Percentiles rank a stretch among this genome's conserved stretches.
Conservation (phyloP, 805 yeast genomes). For the Wickerhamiella brachini region DNA sequence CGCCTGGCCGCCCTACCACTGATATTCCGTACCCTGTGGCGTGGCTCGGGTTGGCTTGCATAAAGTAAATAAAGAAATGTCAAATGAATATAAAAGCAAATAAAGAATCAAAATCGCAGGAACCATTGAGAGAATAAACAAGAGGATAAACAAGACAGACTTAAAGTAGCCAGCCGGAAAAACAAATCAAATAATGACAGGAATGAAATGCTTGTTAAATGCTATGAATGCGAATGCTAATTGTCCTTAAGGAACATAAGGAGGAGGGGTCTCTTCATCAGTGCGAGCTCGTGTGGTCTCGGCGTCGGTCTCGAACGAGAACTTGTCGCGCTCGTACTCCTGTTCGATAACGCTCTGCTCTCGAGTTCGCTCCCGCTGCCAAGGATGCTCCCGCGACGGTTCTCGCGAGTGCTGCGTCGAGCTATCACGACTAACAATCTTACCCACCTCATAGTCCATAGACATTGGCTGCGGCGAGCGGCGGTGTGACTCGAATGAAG, state of each 20-base stretch:
- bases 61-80: too few relatives aligned
- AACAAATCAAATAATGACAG: too few relatives aligned
- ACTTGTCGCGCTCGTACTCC: background rate
- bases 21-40: background rate
- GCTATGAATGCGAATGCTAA: too few relatives aligned
- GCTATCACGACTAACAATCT: background rate
- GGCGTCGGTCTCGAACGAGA: background rate
- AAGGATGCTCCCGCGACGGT: background rate
- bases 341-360: background rate
- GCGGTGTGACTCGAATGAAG: background rate
- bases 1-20: too few relatives aligned
- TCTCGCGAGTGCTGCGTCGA: background rate
- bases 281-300: background rate
- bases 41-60: too few relatives aligned
- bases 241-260: background rate
- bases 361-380: background rate
- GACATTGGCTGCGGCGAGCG: background rate
- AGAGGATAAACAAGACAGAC: too few relatives aligned
- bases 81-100: too few relatives aligned
- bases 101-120: too few relatives aligned
- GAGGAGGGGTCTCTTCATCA: background rate
- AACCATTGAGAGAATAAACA: too few relatives aligned
- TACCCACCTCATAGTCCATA: background rate
- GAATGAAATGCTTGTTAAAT: too few relatives aligned
- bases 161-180: too few relatives aligned